phyloP scores from a whole-genome alignment of 345 rosid species.

The Salix purpurea region DNA sequence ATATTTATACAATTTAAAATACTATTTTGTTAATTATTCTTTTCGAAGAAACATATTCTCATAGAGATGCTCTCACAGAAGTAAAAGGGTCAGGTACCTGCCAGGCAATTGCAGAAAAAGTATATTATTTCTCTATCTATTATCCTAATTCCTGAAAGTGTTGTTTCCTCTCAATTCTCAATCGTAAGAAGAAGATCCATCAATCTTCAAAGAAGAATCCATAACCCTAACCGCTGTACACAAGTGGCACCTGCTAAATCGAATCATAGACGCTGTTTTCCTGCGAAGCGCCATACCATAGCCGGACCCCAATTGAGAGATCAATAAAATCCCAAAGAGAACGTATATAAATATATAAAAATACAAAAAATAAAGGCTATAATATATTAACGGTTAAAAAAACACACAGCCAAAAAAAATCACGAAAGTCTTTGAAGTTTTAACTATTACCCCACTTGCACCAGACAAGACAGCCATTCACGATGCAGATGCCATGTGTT shows the following conservation, averaged over 20 bases:
- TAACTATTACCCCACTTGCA: background rate
- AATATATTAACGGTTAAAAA: background rate
- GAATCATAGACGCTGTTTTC: background rate
- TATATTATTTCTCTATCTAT: too few relatives aligned
- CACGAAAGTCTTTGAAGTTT: background rate
- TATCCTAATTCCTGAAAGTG: too few relatives aligned
- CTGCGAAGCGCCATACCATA: background rate
- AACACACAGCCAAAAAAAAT: background rate
- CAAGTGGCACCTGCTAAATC: background rate
- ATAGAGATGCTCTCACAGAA: too few relatives aligned
- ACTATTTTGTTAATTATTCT: too few relatives aligned
- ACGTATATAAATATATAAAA: background rate
- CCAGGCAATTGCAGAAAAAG: too few relatives aligned
- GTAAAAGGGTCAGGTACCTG: too few relatives aligned
- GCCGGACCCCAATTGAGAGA: background rate
- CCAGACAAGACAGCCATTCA: background rate
- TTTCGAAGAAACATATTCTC: too few relatives aligned
- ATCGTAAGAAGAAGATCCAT: background rate
- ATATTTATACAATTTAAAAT: too few relatives aligned
- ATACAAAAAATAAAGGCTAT: too few relatives aligned
- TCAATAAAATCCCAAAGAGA: background rate
- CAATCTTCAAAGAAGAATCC: background rate
- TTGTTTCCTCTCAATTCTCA: too few relatives aligned
- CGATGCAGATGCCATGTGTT: background rate
- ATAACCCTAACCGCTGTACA: background rate